Evolutionary conservation across 306 rosid genomes (phyloP).

Genomic region (Lagenaria siceraria): DNA sequence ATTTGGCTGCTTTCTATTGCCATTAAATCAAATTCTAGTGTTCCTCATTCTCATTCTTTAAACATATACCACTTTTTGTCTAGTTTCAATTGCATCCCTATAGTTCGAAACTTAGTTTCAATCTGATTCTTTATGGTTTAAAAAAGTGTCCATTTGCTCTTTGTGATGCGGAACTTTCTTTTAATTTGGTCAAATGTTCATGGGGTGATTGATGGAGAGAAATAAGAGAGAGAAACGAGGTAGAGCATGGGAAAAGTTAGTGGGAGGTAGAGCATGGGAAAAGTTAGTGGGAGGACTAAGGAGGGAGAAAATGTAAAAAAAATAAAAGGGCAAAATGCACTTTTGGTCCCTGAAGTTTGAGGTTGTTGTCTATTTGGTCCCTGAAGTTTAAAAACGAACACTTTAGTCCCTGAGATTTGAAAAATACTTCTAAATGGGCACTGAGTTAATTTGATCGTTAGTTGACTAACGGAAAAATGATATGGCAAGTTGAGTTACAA

Average conservation of each 20-base stretch:
- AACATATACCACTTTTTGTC: background rate
- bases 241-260: background rate
- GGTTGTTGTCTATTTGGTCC: too few species aligned
- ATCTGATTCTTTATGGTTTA: background rate
- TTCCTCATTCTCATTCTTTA: background rate
- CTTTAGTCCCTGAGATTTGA: too few species aligned
- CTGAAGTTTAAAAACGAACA: too few species aligned
- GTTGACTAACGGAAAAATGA: too few species aligned
- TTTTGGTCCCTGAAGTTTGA: too few species aligned
- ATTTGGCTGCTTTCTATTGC: background rate
- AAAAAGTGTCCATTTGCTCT: background rate
- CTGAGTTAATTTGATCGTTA: too few species aligned
- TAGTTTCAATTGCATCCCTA: background rate
- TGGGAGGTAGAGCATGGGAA: background rate
- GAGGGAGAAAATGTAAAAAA: background rate
- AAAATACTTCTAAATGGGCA: too few species aligned
- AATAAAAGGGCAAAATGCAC: too few species aligned
- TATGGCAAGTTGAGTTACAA: too few species aligned
- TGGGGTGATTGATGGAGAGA: background rate
- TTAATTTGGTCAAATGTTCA: background rate
- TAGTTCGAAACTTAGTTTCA: background rate
- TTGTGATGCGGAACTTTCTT: background rate
- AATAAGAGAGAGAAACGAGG: background rate
- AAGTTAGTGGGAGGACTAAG: background rate
- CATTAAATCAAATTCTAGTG: background rate